Evolutionary conservation across 202 grass and related monocot species (phyloP).

Genomic region (Musa balbisiana): DNA sequence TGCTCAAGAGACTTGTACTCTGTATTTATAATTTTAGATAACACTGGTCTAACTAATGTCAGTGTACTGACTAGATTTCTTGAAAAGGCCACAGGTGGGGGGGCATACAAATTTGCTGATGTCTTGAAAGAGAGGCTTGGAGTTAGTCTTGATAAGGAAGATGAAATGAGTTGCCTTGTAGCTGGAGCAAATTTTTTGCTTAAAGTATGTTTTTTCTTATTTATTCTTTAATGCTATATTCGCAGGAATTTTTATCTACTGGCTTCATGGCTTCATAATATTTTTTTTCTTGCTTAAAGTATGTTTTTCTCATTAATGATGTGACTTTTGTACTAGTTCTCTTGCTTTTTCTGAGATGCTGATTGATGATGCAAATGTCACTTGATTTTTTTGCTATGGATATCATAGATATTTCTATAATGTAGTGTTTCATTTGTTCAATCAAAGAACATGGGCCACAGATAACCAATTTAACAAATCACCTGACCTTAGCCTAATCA

Average conservation of each 20-base stretch:
- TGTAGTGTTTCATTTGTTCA: no score
- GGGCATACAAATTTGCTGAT: constrained; percentile 87
- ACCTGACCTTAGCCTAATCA: neutral
- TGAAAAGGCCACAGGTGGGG: constrained; percentile 98
- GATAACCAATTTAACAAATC: neutral
- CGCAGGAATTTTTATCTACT: neutral
- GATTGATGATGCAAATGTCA: neutral
- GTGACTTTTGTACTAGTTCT: neutral
- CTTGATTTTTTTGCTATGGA: no score
- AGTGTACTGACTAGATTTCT: constrained; percentile 37
- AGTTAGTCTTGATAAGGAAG: constrained; percentile 98
- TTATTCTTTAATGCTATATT: constrained; percentile 21
- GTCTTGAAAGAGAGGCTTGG: constrained; percentile 86
- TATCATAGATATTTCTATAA: no score
- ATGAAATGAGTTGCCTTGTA: constrained; percentile 98
- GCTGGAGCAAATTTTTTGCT: constrained; percentile 96
- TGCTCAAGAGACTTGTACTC: neutral
- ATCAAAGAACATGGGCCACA: no score
- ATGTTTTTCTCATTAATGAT: neutral
- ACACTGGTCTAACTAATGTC: neutral
- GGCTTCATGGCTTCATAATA: neutral
- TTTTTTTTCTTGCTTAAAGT: constrained; percentile 82
- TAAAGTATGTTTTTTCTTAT: constrained; percentile 48
- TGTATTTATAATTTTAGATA: neutral
- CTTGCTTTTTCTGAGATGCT: neutral